Conservation (phyloP, 352 stramenopile species). For the Globisporangium barbulae region DNA sequence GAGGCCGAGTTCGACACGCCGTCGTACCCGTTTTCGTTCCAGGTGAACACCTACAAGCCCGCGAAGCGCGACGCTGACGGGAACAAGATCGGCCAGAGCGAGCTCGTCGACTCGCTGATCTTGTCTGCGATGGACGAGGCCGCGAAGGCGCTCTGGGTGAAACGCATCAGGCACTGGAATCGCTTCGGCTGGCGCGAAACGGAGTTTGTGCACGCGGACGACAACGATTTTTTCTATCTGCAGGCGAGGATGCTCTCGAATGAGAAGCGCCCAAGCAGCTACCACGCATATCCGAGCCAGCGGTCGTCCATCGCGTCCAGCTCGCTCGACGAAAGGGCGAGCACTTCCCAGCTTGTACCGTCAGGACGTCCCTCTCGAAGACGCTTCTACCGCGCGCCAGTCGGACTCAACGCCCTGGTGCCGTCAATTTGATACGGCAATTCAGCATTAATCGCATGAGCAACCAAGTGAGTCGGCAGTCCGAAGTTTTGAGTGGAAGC, state of each 20-base stretch:
- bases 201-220: slow-evolving; percentile 33
- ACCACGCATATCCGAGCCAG: slow-evolving; percentile 15
- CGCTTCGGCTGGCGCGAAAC: slow-evolving; percentile 69
- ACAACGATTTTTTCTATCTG: slow-evolving; percentile 36
- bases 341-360: slow-evolving; percentile 16
- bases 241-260: slow-evolving; percentile 27
- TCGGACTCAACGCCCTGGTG: slow-evolving; percentile 22
- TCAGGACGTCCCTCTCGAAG: slow-evolving; percentile 31
- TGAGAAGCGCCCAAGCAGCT: slow-evolving; percentile 32
- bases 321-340: not conserved
- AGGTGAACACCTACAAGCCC: slow-evolving; percentile 60
- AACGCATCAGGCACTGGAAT: slow-evolving; percentile 62
- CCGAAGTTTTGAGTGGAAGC: not conserved
- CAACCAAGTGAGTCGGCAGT: slow-evolving; percentile 3
- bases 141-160: slow-evolving; percentile 59
- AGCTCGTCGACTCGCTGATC: slow-evolving; percentile 43
- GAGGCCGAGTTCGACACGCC: slow-evolving; percentile 37
- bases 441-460: not conserved
- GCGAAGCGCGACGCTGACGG: slow-evolving; percentile 26
- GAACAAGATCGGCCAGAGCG: slow-evolving; percentile 31
- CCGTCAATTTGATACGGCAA: slow-evolving; percentile 7
- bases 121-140: slow-evolving; percentile 42
- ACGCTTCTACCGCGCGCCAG: slow-evolving; percentile 50
- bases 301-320: not conserved
- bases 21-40: slow-evolving; percentile 55